Base-by-base conservation (phyloP, 2,329 filamentous ascomycete genomes). In the Ceratocystis variospora region DNA sequence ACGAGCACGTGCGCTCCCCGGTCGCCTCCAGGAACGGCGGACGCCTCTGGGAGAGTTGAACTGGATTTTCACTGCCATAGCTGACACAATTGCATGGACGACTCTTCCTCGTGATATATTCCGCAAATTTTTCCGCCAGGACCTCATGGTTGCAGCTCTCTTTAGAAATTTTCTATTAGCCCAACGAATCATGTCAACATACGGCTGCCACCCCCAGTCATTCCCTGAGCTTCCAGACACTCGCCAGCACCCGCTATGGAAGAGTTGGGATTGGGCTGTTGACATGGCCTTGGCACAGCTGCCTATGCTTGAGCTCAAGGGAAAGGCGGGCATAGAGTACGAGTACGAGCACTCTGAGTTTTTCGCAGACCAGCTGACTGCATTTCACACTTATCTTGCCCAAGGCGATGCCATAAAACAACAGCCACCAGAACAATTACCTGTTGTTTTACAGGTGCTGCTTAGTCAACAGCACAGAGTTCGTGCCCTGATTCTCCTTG, bases 1-100 rank as follows among this genome's bases (percentile, higher is more conserved):
- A 68, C 84, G 93, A 71, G 92, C 93, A 53, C 88, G 90, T 75
- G 89, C 90, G 72, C 87, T 99, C 19, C 92, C 93, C 2, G 94
- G 94, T 44, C 87, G 91, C 69, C 83, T 97, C 53, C 93, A 96
- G 73, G 94, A 99, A 76, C 84, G 94, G 68, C 83, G 94, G 72
- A 97, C 94, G 62, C 94, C 94, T 7, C 81, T 99, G 44, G 94
- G 94, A 69, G 94, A 99, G 77, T 80, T 99, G 15, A 99, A 99
- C 73, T 99, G 94, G 94, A 99, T 99, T 45, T 97, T 99, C 73
- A 99, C 94, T 0, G 94, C 94, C 65, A 97, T 99, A 70, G 99
- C 94, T 0, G 94, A 99, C 74, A 97, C 93, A 1, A 99, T 99
- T 72, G 94, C 94, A 0, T 99, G 94, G 94, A 97, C 96, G 41